A percentile compares a stretch with the other conserved stretches of the same genome.
Evolutionary conservation across 2,329 filamentous ascomycete genomes (phyloP).

Genomic region (Colletotrichum shisoi): DNA sequence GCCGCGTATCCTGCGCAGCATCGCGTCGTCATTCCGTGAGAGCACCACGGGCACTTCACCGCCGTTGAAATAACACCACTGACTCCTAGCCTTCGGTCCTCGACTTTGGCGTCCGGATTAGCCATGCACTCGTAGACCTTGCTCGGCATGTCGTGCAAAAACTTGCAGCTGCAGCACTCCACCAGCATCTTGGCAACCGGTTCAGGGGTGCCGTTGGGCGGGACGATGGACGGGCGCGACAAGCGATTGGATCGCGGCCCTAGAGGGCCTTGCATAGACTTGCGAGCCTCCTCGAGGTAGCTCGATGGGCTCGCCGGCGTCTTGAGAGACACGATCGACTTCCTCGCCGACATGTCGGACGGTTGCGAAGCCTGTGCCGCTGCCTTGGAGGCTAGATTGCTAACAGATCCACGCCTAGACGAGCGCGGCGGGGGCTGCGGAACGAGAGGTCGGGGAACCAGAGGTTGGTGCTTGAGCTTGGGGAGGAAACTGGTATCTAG

Average conservation of each 20-base stretch:
- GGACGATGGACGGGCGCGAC: slow-evolving; percentile 31
- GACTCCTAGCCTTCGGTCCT: slow-evolving; percentile 60
- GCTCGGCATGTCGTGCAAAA: slow-evolving; percentile 71
- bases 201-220: slow-evolving; percentile 43
- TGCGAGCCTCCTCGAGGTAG: slow-evolving; percentile 37
- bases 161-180: slow-evolving; percentile 70
- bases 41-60: slow-evolving; percentile 76
- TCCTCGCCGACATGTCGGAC: slow-evolving; percentile 4
- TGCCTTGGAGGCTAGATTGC: slow-evolving; percentile 25
- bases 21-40: slow-evolving; percentile 71
- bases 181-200: slow-evolving; percentile 70
- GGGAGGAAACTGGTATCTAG: slow-evolving; percentile 48
- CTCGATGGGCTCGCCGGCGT: slow-evolving; percentile 23
- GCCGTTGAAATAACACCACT: slow-evolving; percentile 66
- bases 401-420: slow-evolving; percentile 32
- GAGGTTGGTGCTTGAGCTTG: slow-evolving; percentile 51
- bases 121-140: slow-evolving; percentile 71
- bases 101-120: slow-evolving; percentile 63
- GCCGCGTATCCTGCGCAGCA: slow-evolving; percentile 76
- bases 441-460: slow-evolving; percentile 41
- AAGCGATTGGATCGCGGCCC: slow-evolving; percentile 23
- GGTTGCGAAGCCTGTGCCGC: slow-evolving; percentile 30
- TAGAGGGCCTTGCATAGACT: slow-evolving; percentile 20
- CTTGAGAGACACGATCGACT: slow-evolving; percentile 23
- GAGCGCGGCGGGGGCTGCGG: slow-evolving; percentile 41